A percentile compares a stretch with the other conserved stretches of the same genome.
These are phyloP conservation scores for Lipomyces orientalis DNA, from an alignment of 805 yeast genomes.

Conservation along the genomic window DNA sequence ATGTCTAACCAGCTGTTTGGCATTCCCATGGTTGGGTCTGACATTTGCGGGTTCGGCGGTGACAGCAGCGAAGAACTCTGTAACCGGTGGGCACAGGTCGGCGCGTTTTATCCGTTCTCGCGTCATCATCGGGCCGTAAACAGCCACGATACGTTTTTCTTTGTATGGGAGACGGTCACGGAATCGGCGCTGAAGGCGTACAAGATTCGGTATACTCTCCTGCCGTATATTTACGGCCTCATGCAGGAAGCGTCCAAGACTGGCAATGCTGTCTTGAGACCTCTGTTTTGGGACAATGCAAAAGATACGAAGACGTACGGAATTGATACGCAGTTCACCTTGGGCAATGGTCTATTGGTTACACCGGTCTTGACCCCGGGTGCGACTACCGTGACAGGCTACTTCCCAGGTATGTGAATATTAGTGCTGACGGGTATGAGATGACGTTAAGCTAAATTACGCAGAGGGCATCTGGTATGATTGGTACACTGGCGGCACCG, in stretches of 20 bases:
- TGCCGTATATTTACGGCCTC: conserved; percentile 71
- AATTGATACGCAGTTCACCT: conserved; percentile 72
- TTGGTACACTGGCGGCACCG: conserved; percentile 39
- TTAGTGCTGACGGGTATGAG: no score
- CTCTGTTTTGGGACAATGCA: conserved; percentile 53
- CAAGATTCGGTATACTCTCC: conserved; percentile 53
- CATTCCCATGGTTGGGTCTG: conserved; percentile 4
- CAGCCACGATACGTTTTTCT: conserved; percentile 44
- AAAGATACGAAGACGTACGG: conserved; percentile 47
- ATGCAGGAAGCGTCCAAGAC: conserved; percentile 59
- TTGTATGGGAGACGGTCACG: conserved; percentile 40
- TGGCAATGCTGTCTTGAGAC: conserved; percentile 69
- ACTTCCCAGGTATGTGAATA: conserved; percentile 48
- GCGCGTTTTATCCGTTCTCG: conserved; percentile 34
- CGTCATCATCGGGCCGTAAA: conserved; percentile 42
- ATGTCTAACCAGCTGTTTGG: conserved; percentile 50
- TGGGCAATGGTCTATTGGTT: conserved; percentile 65
- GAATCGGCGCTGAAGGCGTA: conserved; percentile 43
- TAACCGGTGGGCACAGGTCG: conserved; percentile 39
- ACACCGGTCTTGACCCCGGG: conserved; percentile 49
- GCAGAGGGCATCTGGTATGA: conserved; percentile 17
- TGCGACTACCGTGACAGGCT: conserved; percentile 44
- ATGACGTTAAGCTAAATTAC: no score
- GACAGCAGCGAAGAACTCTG: conserved; percentile 40
- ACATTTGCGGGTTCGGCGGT: conserved; percentile 20